Conservation (phyloP, 306 rosid species). For the Biancaea sappan region DNA sequence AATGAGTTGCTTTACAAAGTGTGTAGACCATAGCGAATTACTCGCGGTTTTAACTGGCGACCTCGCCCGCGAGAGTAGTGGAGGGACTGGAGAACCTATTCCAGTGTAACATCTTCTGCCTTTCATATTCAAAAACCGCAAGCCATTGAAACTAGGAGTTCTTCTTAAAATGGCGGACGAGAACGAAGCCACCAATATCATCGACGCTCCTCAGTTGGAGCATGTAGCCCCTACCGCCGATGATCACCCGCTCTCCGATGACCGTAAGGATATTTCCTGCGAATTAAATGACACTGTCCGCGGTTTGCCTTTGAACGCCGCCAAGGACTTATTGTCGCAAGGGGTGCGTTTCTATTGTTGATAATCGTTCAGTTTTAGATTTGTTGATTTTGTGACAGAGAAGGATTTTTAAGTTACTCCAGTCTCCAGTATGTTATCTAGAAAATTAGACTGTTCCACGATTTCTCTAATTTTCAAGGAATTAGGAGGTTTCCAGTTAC, state of each 20-base stretch:
- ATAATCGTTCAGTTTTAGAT: background rate
- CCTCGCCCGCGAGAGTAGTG: background rate
- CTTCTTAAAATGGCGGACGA: background rate
- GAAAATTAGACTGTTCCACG: background rate
- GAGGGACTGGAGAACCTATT: background rate
- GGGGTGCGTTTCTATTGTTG: conserved; percentile 39
- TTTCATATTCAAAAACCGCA: background rate
- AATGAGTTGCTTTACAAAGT: too few species aligned
- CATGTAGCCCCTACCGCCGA: background rate
- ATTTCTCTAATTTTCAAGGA: background rate
- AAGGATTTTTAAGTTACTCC: background rate
- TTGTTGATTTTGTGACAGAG: background rate
- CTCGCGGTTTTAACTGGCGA: too few species aligned
- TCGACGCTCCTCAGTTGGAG: background rate
- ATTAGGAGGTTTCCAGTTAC: background rate
- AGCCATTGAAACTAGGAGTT: background rate
- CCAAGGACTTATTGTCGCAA: conserved; percentile 48
- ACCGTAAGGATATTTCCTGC: background rate
- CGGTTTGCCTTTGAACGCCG: conserved; percentile 54
- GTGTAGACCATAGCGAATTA: too few species aligned
- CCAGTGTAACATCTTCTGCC: background rate
- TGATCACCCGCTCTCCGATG: conserved; percentile 14
- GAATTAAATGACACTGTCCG: conserved; percentile 36
- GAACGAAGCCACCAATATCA: background rate
- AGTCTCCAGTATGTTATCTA: background rate